Evolutionary conservation across 345 rosid genomes (phyloP).

Genomic region (Citrus cavaleriei): DNA sequence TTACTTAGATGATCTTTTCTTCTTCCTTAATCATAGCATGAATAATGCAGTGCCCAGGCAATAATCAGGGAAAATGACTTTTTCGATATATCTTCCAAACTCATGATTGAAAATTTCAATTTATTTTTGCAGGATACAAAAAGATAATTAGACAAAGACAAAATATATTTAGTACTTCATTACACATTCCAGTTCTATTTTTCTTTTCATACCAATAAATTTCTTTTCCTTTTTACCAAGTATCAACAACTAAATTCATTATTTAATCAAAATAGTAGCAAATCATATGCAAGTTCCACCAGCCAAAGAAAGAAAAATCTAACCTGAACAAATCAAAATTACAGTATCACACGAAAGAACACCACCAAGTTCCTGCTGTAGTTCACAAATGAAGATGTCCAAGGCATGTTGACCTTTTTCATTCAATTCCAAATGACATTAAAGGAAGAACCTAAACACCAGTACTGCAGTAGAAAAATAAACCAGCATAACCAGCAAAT

Average conservation of each 20-base stretch:
- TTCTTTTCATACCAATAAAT: not conserved
- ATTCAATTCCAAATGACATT: slow-evolving; percentile 15
- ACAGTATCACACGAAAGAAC: slow-evolving; percentile 77
- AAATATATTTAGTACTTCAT: not conserved
- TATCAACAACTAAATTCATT: not conserved
- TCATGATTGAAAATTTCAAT: not conserved
- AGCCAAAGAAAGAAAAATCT: slow-evolving; percentile 5
- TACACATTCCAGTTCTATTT: not conserved
- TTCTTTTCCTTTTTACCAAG: not conserved
- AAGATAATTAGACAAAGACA: not conserved
- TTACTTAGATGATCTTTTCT: not conserved
- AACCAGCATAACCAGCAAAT: not conserved
- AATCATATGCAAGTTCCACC: not conserved
- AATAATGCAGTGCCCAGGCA: not conserved
- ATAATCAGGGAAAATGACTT: not conserved
- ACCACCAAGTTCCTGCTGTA: slow-evolving; percentile 64
- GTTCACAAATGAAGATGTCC: slow-evolving; percentile 64
- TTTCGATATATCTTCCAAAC: not conserved
- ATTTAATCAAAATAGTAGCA: not conserved
- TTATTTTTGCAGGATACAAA: not conserved
- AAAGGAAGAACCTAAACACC: slow-evolving; percentile 5
- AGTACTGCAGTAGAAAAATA: slow-evolving; percentile 26
- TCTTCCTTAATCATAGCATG: not conserved
- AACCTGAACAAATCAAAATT: slow-evolving; percentile 40
- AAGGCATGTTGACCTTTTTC: slow-evolving; percentile 61